Conservation (phyloP, 768 basidiomycete species). For the Cantharellus anzutake region DNA sequence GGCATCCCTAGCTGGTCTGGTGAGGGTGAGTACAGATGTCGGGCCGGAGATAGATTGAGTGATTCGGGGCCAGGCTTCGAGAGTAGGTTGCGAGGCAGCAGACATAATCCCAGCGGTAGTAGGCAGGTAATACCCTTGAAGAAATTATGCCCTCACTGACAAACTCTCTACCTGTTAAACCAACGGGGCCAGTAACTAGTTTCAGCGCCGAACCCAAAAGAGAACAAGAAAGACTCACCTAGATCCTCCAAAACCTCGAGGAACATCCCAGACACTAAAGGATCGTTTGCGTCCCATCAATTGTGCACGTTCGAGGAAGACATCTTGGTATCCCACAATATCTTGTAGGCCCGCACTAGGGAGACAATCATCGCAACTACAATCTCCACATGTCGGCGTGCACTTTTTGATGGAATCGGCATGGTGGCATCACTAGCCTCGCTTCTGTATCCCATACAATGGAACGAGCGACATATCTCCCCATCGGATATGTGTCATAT, state of each 20-base stretch:
- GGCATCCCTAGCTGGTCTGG: not conserved
- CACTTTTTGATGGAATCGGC: not conserved
- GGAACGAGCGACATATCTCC: slow-evolving; percentile 11
- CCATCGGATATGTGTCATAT: slow-evolving; percentile 12
- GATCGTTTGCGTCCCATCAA: slow-evolving; percentile 4
- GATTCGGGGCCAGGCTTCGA: not conserved
- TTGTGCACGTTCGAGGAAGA: slow-evolving; percentile 2
- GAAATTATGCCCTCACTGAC: not conserved
- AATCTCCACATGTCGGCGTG: slow-evolving; percentile 10
- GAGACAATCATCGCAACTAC: slow-evolving; percentile 15
- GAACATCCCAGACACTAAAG: slow-evolving; percentile 13
- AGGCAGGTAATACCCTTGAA: slow-evolving; percentile 4
- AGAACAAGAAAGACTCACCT: slow-evolving; percentile 1
- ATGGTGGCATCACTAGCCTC: not conserved
- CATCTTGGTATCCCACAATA: slow-evolving; percentile 8
- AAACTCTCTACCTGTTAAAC: slow-evolving; percentile 9
- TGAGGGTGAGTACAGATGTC: not conserved
- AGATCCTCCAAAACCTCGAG: slow-evolving; percentile 14
- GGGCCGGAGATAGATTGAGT: not conserved
- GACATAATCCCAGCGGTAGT: slow-evolving; percentile 6
- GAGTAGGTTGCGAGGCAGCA: not conserved
- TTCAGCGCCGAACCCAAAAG: not conserved
- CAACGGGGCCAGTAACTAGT: slow-evolving; percentile 7
- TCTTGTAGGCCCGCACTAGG: slow-evolving; percentile 9
- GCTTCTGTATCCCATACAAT: slow-evolving; percentile 10